Evolutionary conservation across 176 grass and related monocot genomes (phyloP), one percentile per base, ranked within the genome.

Genomic region (Oryza meridionalis): DNA sequence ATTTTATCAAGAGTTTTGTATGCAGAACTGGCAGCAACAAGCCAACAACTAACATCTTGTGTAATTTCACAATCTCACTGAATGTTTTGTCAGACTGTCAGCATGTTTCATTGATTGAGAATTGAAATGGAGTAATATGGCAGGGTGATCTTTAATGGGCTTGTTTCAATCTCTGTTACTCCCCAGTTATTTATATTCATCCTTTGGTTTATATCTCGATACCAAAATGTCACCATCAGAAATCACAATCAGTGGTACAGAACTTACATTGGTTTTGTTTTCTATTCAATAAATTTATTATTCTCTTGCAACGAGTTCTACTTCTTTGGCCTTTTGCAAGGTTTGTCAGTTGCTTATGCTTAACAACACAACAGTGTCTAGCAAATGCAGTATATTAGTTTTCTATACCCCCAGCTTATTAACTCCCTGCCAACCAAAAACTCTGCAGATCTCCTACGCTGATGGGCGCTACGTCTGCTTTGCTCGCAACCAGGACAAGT

Each of bases 361-460:
- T 37, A 37, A 0, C 35, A 37, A 37, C 35, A 37, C 35, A 37
- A 37, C 35, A 37, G 6, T 37, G 35, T 37, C 35, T 37, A 37
- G 35, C 35, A 37, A 37, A 37, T 37, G 35, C 0, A 37, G 35
- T 37, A 37, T 37, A 37, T 37, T 37, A 37, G 35, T 37, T 37
- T 37, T 37, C 6, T 0, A 53, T 6, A 12, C 21, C 6, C n/a
- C 47, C 29, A 81, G 37, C 47, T 81, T 59, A 69, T 69, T 81
- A 42, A 69, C 25, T 31, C 7, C 21, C 38, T 55, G 32, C 32
- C 33, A 59, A 59, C 21, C 21, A 81, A 55, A 81, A 81, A 80
- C 78, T 42, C 32, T 71, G 15, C 49, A 81, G 79, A 71, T 81
- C 13, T 58, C 21, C 79, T 81, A 38, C 61, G 67, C n/a, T n/a